Percentiles rank a stretch among this genome's conserved stretches.
phyloP scores from a whole-genome alignment of 768 basidiomycete genomes.

The Leccinum barrowsii region DNA sequence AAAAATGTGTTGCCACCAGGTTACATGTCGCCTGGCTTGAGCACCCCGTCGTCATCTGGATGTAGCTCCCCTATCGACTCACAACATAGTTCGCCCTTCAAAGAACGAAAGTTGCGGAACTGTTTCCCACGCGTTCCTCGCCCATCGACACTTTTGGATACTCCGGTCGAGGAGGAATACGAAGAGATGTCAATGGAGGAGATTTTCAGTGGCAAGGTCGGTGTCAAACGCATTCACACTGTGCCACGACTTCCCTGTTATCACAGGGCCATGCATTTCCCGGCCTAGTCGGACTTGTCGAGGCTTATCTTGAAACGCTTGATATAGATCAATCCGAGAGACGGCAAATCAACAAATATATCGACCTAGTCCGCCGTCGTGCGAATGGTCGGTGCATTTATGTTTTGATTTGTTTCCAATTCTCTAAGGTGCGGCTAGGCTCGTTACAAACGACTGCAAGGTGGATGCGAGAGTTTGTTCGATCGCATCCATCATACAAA shows the following conservation, averaged over 20 bases:
- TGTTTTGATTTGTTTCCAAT: background rate
- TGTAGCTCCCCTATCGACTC: slow-evolving; percentile 35
- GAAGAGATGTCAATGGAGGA: slow-evolving; percentile 91
- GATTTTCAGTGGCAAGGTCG: slow-evolving; percentile 90
- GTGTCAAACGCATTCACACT: slow-evolving; percentile 12
- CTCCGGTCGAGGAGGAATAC: slow-evolving; percentile 75
- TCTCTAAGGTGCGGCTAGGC: slow-evolving; percentile 42
- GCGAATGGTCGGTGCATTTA: slow-evolving; percentile 62
- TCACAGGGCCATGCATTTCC: slow-evolving; percentile 62
- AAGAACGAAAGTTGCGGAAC: slow-evolving; percentile 66
- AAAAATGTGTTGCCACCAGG: slow-evolving; percentile 73
- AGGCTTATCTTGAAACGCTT: slow-evolving; percentile 82
- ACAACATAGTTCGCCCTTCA: slow-evolving; percentile 36
- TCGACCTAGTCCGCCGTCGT: slow-evolving; percentile 73
- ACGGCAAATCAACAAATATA: slow-evolving; percentile 66
- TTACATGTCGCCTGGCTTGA: slow-evolving; percentile 34
- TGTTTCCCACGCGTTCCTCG: slow-evolving; percentile 56
- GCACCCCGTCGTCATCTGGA: slow-evolving; percentile 44
- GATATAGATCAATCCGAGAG: slow-evolving; percentile 65
- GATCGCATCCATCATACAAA: slow-evolving; percentile 87
- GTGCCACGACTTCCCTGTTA: background rate
- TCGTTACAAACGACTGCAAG: slow-evolving; percentile 80
- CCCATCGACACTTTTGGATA: slow-evolving; percentile 50
- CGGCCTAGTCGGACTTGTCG: slow-evolving; percentile 76
- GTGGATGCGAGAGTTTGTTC: slow-evolving; percentile 93